A percentile compares a stretch with the other conserved stretches of the same genome.
phyloP scores from a whole-genome alignment of 768 basidiomycete species.

The Tulasnella calospora region DNA sequence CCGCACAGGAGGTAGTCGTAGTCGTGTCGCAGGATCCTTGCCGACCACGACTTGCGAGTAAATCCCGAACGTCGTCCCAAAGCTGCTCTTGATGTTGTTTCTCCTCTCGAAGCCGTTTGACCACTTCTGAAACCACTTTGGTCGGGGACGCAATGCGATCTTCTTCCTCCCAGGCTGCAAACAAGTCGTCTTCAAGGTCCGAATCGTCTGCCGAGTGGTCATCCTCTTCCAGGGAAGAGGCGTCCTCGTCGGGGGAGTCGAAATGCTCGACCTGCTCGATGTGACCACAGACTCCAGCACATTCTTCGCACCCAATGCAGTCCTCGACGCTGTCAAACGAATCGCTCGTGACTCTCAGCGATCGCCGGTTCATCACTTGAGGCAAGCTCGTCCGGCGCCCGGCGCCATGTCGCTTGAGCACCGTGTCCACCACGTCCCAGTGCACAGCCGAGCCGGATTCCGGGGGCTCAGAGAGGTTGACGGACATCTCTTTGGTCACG shows the following conservation, averaged over 20 bases:
- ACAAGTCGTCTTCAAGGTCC: not conserved
- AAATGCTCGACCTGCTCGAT: not conserved
- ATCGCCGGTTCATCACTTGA: not conserved
- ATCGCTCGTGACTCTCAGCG: not conserved
- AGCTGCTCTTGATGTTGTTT: not conserved
- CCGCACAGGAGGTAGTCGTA: not conserved
- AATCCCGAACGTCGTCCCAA: not conserved
- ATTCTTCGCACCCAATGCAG: not conserved
- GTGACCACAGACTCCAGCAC: not conserved
- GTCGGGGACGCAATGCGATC: not conserved
- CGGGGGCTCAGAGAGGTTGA: not conserved
- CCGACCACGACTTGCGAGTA: slow-evolving; percentile 1
- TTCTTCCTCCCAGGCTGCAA: not conserved
- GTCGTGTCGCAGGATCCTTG: not conserved
- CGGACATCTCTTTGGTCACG: not conserved
- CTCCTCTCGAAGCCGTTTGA: not conserved
- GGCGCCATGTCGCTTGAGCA: not conserved
- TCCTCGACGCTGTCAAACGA: not conserved
- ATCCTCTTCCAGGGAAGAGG: not conserved
- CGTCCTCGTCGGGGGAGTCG: not conserved
- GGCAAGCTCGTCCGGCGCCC: not conserved
- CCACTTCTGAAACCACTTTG: not conserved
- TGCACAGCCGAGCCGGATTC: slow-evolving; percentile 1
- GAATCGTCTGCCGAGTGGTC: not conserved
- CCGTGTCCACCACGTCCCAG: not conserved